Conservation (phyloP, 2,329 filamentous ascomycete genomes). For the Phialophora verrucosa region DNA sequence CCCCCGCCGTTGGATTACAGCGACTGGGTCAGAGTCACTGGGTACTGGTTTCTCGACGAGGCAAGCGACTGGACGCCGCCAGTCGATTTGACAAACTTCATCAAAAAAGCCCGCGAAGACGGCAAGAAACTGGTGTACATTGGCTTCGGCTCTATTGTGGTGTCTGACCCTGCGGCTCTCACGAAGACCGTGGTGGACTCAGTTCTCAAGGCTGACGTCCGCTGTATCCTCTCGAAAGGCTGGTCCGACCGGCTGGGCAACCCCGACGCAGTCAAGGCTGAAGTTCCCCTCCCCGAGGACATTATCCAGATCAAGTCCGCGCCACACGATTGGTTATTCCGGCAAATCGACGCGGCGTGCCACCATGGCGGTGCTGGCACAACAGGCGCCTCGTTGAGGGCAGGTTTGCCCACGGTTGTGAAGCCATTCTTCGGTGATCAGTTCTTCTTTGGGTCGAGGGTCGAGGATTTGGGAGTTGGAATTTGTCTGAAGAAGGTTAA, state of each 20-base stretch:
- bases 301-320: slow-evolving; percentile 88
- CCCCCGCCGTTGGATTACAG: slow-evolving; percentile 91
- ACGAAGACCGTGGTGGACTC: slow-evolving; percentile 93
- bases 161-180: slow-evolving; percentile 84
- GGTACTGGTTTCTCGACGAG: slow-evolving; percentile 97
- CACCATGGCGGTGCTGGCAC: slow-evolving; percentile 96
- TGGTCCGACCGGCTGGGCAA: slow-evolving; percentile 85
- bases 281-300: slow-evolving; percentile 74
- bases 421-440: slow-evolving; percentile 98
- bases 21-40: slow-evolving; percentile 96
- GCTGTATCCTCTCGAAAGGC: slow-evolving; percentile 93
- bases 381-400: slow-evolving; percentile 88
- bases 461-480: slow-evolving; percentile 92
- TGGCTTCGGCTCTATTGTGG: slow-evolving; percentile 94
- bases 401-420: slow-evolving; percentile 91
- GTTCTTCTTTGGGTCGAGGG: slow-evolving; percentile 88
- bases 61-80: slow-evolving; percentile 70
- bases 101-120: slow-evolving; percentile 78
- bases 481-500: slow-evolving; percentile 89
- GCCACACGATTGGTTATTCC: slow-evolving; percentile 96
- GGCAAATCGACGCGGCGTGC: slow-evolving; percentile 88
- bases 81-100: slow-evolving; percentile 77
- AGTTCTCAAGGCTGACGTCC: slow-evolving; percentile 86
- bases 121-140: slow-evolving; percentile 94
- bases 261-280: slow-evolving; percentile 63